Evolutionary conservation across 2,329 filamentous ascomycete species (phyloP).

Genomic region (Cladosporium halotolerans): DNA sequence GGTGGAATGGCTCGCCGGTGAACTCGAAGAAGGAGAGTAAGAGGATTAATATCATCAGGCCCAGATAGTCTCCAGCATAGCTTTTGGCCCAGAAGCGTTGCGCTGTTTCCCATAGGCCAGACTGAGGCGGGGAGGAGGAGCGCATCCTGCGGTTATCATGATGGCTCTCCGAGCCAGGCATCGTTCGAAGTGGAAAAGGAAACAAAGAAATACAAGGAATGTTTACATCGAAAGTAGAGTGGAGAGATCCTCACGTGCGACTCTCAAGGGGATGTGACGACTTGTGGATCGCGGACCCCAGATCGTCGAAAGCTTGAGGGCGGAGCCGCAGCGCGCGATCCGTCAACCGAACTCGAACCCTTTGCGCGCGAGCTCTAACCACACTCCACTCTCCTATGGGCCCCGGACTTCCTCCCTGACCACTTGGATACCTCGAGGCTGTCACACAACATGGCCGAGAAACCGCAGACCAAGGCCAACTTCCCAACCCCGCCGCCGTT

Average conservation of each 20-base stretch:
- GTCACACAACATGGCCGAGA: constrained; percentile 51
- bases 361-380: no score
- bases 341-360: no score
- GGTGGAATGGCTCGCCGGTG: constrained; percentile 78
- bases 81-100: constrained; percentile 52
- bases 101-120: constrained; percentile 15
- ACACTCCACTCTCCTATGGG: background rate
- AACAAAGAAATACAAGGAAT: background rate
- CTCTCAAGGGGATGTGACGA: background rate
- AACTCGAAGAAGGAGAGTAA: constrained; percentile 60
- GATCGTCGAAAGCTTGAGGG: background rate
- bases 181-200: background rate
- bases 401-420: background rate
- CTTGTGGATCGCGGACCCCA: background rate
- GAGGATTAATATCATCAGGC: constrained; percentile 62
- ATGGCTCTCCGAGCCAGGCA: constrained; percentile 13
- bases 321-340: background rate
- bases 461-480: constrained; percentile 50
- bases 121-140: constrained; percentile 6
- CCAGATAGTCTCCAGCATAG: constrained; percentile 83
- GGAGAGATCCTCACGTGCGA: background rate
- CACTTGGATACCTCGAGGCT: background rate
- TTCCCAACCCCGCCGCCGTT: constrained; percentile 87
- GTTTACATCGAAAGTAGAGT: background rate
- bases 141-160: constrained; percentile 9